phyloP scores from a whole-genome alignment of 1,139 yeast species.

The Yarrowia galli region DNA sequence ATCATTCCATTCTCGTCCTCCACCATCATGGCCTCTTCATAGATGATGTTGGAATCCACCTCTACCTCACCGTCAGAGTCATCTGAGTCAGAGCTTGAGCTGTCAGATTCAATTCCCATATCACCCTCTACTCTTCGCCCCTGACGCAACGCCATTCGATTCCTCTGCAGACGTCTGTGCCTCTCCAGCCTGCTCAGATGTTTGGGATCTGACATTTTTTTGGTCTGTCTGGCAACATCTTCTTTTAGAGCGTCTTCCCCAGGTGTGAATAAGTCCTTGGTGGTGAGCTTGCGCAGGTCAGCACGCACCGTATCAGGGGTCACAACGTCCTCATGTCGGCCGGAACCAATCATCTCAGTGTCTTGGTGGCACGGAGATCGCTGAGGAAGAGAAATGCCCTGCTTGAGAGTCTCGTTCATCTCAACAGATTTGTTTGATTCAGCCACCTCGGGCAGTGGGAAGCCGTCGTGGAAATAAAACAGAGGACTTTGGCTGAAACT shows the following conservation, averaged over 20 bases:
- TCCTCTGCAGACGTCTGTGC: background rate
- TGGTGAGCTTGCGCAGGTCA: background rate
- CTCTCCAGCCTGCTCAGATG: background rate
- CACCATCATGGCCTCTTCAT: background rate
- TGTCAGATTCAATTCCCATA: background rate
- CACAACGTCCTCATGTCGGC: background rate
- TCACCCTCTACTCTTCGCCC: background rate
- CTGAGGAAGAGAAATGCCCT: background rate
- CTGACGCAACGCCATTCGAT: background rate
- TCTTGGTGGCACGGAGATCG: background rate
- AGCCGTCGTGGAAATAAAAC: constrained; percentile 1
- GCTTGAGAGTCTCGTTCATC: background rate
- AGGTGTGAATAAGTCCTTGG: background rate
- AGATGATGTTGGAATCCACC: background rate
- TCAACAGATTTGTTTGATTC: background rate
- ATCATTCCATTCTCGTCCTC: background rate
- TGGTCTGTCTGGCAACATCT: background rate
- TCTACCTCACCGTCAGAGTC: background rate
- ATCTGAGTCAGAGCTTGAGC: background rate
- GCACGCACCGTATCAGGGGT: background rate
- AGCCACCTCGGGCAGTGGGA: background rate
- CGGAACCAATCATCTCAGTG: background rate
- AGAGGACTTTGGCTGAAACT: background rate
- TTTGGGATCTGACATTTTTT: background rate
- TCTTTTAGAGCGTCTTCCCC: background rate